Evolutionary conservation across 2,329 filamentous ascomycete genomes (phyloP).

Genomic region (Paecilomyces sp.): DNA sequence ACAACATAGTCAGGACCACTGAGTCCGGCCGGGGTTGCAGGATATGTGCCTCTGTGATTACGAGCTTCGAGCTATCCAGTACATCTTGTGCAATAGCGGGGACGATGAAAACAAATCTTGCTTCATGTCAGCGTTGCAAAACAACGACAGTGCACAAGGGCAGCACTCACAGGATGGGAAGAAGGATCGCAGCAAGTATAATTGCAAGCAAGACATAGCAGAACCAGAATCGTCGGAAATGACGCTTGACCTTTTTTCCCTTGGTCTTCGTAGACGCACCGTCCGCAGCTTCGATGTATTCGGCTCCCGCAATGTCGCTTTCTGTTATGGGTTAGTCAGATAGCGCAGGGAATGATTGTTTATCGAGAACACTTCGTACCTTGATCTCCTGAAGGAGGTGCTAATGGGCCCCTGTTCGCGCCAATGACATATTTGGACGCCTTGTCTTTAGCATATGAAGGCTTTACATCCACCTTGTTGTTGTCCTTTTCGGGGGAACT

Average conservation of each 20-base stretch:
- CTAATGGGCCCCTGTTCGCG: constrained; percentile 22
- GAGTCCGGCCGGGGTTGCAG: constrained; percentile 25
- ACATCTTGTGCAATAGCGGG: constrained; percentile 35
- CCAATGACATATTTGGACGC: constrained; percentile 24
- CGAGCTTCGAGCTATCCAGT: constrained; percentile 28
- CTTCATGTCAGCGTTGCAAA: neutral
- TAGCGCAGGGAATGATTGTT: neutral
- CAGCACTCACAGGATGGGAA: constrained; percentile 31
- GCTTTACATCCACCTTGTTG: constrained; percentile 18
- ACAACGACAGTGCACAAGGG: neutral
- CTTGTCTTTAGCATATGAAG: constrained; percentile 17
- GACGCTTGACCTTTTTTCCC: constrained; percentile 20
- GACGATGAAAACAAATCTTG: constrained; percentile 32
- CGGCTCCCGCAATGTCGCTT: constrained; percentile 13
- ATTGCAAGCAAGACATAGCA: constrained; percentile 27
- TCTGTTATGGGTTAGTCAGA: neutral
- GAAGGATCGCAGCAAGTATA: constrained; percentile 31
- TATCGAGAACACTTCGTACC: too few species aligned
- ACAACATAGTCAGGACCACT: constrained; percentile 25
- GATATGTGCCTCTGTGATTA: constrained; percentile 27
- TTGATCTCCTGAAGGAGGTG: neutral
- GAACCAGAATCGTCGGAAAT: constrained; percentile 33
- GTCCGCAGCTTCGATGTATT: constrained; percentile 20
- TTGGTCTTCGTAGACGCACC: constrained; percentile 11
- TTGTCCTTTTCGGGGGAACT: constrained; percentile 1